A percentile compares a stretch with the other conserved stretches of the same genome.
Evolutionary conservation across 441 rosid species (phyloP).

Genomic region (Omphalea diandra): DNA sequence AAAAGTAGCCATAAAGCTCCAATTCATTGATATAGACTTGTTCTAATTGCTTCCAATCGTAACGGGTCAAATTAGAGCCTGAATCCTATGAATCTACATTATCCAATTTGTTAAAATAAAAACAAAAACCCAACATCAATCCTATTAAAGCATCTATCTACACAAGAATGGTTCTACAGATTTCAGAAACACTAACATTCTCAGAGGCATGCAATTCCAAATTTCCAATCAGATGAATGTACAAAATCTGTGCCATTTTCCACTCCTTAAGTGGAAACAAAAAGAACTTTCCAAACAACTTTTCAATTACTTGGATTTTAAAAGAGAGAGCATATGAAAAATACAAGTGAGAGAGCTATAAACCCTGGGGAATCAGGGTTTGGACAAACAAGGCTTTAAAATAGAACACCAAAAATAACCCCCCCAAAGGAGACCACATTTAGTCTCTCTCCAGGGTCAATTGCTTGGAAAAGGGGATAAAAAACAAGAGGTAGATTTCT

Average conservation of each 20-base stretch:
- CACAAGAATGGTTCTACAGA: no score
- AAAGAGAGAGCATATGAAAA: conserved; percentile 3
- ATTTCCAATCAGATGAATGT: conserved; percentile 25
- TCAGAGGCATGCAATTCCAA: conserved; percentile 20
- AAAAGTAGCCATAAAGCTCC: no score
- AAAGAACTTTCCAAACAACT: conserved; percentile 25
- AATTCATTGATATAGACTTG: no score
- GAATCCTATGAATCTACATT: no score
- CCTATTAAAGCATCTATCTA: no score
- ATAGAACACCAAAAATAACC: conserved; percentile 36
- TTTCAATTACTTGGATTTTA: conserved; percentile 12
- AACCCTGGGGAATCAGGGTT: conserved; percentile 31
- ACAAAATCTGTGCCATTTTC: conserved; percentile 31
- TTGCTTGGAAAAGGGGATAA: conserved; percentile 16
- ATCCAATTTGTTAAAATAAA: no score
- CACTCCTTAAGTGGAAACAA: conserved; percentile 30
- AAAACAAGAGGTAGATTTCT: conserved; percentile 6
- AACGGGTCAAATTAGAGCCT: no score
- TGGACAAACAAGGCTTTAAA: conserved; percentile 26
- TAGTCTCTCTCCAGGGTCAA: conserved; percentile 34
- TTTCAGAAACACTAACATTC: no score
- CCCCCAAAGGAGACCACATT: conserved; percentile 30
- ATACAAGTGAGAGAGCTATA: conserved; percentile 30
- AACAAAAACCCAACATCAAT: no score
- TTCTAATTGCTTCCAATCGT: no score